Percentiles rank a stretch among this genome's conserved stretches.
Evolutionary conservation across 192 early-diverging fungal genomes (phyloP).

Genomic region (Mortierella hygrophila): DNA sequence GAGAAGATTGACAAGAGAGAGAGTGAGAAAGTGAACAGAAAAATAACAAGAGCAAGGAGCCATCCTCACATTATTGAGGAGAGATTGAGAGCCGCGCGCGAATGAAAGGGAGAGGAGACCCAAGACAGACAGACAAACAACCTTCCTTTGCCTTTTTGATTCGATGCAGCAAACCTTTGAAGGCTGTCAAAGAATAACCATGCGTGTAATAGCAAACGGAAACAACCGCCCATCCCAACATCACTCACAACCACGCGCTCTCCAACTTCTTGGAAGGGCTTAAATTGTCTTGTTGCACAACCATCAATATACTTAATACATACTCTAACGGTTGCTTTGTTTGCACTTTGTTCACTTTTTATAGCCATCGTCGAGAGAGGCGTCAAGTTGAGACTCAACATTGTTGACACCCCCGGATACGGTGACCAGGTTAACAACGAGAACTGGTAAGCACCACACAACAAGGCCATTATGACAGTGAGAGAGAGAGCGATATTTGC

Average conservation of each 20-base stretch:
- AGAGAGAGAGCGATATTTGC: background rate
- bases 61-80: conserved; percentile 23
- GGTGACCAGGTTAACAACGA: conserved; percentile 99
- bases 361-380: conserved; percentile 96
- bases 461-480: background rate
- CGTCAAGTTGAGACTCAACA: conserved; percentile 92
- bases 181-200: background rate
- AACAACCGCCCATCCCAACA: background rate
- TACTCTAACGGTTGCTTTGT: background rate
- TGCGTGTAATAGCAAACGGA: background rate
- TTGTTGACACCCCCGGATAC: conserved; percentile 98
- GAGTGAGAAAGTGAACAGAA: background rate
- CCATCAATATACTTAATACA: background rate
- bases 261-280: background rate
- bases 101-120: background rate
- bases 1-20: conserved; percentile 1
- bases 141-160: background rate
- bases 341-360: background rate
- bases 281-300: background rate
- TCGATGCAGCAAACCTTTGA: background rate
- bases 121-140: background rate
- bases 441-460: conserved; percentile 74
- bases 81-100: conserved; percentile 47
- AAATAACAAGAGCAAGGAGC: conserved; percentile 48
- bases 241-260: background rate